Conservation (phyloP, 495 filamentous ascomycete genomes). For the Evernia prunastri region DNA sequence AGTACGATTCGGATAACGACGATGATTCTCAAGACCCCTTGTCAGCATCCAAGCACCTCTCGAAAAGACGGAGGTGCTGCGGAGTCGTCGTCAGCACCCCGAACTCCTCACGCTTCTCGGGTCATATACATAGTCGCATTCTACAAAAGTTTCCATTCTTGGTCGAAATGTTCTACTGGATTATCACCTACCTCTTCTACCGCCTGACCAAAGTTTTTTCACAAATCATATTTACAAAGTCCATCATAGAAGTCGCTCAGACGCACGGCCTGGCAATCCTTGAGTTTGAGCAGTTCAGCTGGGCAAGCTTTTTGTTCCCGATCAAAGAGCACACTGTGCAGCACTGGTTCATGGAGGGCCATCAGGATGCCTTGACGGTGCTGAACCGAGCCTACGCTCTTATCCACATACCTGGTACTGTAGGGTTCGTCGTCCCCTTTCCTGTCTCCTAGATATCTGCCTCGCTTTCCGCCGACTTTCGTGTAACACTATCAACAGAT, state of each 20-base stretch:
- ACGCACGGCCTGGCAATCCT: slow-evolving; percentile 56
- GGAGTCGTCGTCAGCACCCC: slow-evolving; percentile 46
- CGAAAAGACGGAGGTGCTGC: slow-evolving; percentile 43
- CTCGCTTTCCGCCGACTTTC: neutral
- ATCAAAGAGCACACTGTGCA: slow-evolving; percentile 51
- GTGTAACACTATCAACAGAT: slow-evolving; percentile 34
- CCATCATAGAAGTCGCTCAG: slow-evolving; percentile 63
- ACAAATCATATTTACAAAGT: slow-evolving; percentile 48
- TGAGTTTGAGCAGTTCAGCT: slow-evolving; percentile 52
- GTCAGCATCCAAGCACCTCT: slow-evolving; percentile 35
- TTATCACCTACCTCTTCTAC: slow-evolving; percentile 60
- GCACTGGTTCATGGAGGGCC: slow-evolving; percentile 52
- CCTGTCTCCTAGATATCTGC: neutral
- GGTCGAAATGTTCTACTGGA: slow-evolving; percentile 70
- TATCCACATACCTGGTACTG: slow-evolving; percentile 61
- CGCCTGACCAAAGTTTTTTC: slow-evolving; percentile 53
- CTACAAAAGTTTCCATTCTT: slow-evolving; percentile 45
- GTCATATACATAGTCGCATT: slow-evolving; percentile 51
- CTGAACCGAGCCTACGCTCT: slow-evolving; percentile 58
- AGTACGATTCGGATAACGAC: slow-evolving; percentile 33
- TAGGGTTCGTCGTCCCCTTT: slow-evolving; percentile 42
- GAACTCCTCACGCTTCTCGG: slow-evolving; percentile 51
- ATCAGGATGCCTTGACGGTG: slow-evolving; percentile 48
- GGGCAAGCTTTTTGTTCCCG: slow-evolving; percentile 49
- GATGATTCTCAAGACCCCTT: slow-evolving; percentile 27